Conservation (phyloP, 192 early-diverging fungal genomes). For the Coemansia sp. region DNA sequence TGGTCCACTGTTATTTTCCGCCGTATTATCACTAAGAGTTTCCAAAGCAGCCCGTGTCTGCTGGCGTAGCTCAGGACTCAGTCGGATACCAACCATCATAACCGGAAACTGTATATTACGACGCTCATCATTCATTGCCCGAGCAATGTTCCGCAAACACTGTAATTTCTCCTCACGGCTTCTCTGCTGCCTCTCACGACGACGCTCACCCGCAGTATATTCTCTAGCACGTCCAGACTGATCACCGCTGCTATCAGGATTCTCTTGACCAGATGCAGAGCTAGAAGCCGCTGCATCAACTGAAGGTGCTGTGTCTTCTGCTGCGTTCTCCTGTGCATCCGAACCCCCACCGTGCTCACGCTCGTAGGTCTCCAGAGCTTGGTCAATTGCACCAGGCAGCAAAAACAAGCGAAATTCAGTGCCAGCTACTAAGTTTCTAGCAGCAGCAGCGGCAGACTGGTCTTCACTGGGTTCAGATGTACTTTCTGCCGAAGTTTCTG, state of each 20-base stretch:
- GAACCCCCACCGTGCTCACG: neutral
- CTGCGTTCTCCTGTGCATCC: neutral
- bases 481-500: neutral
- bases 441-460: neutral
- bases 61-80: slow-evolving; percentile 30
- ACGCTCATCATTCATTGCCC: slow-evolving; percentile 40
- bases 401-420: slow-evolving; percentile 43
- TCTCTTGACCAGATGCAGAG: neutral
- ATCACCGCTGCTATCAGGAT: neutral
- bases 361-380: slow-evolving; percentile 30
- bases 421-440: neutral
- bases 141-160: slow-evolving; percentile 38
- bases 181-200: slow-evolving; percentile 10
- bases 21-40: neutral
- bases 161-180: slow-evolving; percentile 34
- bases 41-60: slow-evolving; percentile 7
- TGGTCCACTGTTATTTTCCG: neutral
- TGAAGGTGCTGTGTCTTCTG: neutral
- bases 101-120: slow-evolving; percentile 29
- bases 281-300: neutral
- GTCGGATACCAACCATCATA: slow-evolving; percentile 32
- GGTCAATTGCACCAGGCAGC: slow-evolving; percentile 45
- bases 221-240: neutral
- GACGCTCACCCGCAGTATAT: slow-evolving; percentile 10
- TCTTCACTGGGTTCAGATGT: neutral